Evolutionary conservation across 129 eudicot species (phyloP).

Genomic region (Helianthus tuberosus): DNA sequence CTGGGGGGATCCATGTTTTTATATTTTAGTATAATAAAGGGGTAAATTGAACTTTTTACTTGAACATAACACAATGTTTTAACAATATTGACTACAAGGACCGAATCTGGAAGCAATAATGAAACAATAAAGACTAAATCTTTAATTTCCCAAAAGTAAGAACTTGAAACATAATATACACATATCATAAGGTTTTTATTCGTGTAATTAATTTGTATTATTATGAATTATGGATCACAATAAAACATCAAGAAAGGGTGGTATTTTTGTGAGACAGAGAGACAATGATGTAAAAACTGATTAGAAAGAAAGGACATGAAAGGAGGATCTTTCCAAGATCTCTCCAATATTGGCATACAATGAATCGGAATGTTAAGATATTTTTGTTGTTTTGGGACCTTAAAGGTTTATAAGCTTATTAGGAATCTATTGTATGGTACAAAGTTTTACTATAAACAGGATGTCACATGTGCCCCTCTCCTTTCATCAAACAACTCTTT

Average conservation of each 20-base stretch:
- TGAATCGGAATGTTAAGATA: conserved; percentile 20
- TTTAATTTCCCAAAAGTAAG: too few species aligned
- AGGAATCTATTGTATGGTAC: conserved; percentile 9
- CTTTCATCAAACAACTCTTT: neutral
- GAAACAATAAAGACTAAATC: too few species aligned
- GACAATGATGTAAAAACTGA: neutral
- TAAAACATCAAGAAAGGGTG: neutral
- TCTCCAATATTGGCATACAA: conserved; percentile 25
- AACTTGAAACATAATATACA: too few species aligned
- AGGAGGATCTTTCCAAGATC: conserved; percentile 31
- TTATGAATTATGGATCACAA: neutral
- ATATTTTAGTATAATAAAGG: too few species aligned
- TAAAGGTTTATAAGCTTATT: neutral
- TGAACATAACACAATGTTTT: too few species aligned
- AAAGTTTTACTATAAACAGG: conserved; percentile 20
- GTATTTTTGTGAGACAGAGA: neutral
- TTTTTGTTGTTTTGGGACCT: conserved; percentile 15
- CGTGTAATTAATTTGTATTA: too few species aligned
- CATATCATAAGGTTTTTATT: too few species aligned
- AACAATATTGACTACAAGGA: too few species aligned
- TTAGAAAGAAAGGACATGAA: conserved; percentile 34
- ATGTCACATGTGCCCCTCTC: conserved; percentile 8
- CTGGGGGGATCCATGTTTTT: too few species aligned
- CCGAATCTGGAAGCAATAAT: too few species aligned
- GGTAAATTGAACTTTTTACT: too few species aligned